These are phyloP conservation scores for Novymonas esmeraldas DNA, from an alignment of 208 protist species.

Conservation along the genomic window DNA sequence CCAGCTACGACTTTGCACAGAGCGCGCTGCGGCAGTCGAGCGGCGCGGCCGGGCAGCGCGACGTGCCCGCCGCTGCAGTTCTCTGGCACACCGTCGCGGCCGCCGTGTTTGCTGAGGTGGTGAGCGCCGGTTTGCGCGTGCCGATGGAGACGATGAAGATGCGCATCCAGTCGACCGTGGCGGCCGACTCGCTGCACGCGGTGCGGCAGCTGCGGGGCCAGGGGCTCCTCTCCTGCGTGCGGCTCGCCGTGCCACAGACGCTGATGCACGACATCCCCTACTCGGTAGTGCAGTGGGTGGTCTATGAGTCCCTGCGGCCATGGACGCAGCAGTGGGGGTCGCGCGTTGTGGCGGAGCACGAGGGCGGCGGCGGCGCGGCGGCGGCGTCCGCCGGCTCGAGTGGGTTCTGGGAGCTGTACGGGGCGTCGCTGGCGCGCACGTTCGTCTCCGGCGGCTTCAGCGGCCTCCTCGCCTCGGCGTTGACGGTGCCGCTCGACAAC, in stretches of 20 bases:
- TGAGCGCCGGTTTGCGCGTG: constrained; percentile 63
- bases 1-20: constrained; percentile 53
- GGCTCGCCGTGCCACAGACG: constrained; percentile 69
- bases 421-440: constrained; percentile 41
- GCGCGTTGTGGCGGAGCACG: background rate
- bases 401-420: constrained; percentile 32
- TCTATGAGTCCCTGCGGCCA: constrained; percentile 75
- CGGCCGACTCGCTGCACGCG: constrained; percentile 46
- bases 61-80: background rate
- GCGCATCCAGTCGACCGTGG: constrained; percentile 65
- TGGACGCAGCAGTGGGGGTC: constrained; percentile 42
- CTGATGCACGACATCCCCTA: constrained; percentile 85
- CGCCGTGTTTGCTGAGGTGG: constrained; percentile 59
- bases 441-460: constrained; percentile 82
- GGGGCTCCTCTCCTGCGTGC: constrained; percentile 43
- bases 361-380: background rate
- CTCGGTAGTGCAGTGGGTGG: constrained; percentile 74
- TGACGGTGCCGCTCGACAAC: constrained; percentile 80
- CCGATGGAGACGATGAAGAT: constrained; percentile 90
- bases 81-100: constrained; percentile 47
- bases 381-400: background rate
- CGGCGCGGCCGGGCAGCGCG: background rate
- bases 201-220: constrained; percentile 48
- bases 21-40: constrained; percentile 13
- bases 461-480: constrained; percentile 59